Percentiles rank a stretch among this genome's conserved stretches.
phyloP scores from a whole-genome alignment of 148 eudicot genomes.

The Nepenthes gracilis region DNA sequence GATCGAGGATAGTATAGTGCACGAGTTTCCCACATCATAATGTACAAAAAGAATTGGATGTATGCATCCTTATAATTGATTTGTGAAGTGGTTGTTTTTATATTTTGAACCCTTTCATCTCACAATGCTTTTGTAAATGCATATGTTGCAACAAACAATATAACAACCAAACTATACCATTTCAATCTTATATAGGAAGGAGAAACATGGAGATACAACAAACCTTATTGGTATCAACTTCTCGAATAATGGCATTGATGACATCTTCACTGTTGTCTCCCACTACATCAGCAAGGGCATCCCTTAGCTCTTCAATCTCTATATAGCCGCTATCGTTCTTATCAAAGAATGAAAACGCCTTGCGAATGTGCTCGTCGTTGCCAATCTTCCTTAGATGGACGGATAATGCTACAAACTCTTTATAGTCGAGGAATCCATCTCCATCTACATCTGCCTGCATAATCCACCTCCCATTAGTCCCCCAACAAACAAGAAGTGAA shows the following conservation, averaged over 20 bases:
- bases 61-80: too few relatives aligned
- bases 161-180: neutral
- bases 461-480: neutral
- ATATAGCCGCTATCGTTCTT: slow-evolving; percentile 50
- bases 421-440: slow-evolving; percentile 55
- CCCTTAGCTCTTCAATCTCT: slow-evolving; percentile 66
- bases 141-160: too few relatives aligned
- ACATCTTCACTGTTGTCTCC: slow-evolving; percentile 57
- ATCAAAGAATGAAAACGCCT: slow-evolving; percentile 75
- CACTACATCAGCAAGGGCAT: slow-evolving; percentile 48
- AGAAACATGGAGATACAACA: slow-evolving; percentile 3
- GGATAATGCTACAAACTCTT: slow-evolving; percentile 67
- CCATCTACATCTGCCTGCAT: slow-evolving; percentile 64
- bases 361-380: slow-evolving; percentile 56
- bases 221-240: slow-evolving; percentile 92
- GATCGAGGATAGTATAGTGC: too few relatives aligned
- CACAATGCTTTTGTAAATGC: too few relatives aligned
- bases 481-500: neutral
- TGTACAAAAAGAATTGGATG: too few relatives aligned
- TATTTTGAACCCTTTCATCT: too few relatives aligned
- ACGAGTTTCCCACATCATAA: too few relatives aligned
- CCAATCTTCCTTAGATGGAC: slow-evolving; percentile 67
- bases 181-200: neutral
- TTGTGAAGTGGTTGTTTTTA: too few relatives aligned
- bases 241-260: slow-evolving; percentile 61